Percentiles rank a stretch among this genome's conserved stretches.
These are phyloP conservation scores for Fusarium guadeloupense DNA, from an alignment of 2,329 filamentous ascomycete species.

Conservation along the genomic window DNA sequence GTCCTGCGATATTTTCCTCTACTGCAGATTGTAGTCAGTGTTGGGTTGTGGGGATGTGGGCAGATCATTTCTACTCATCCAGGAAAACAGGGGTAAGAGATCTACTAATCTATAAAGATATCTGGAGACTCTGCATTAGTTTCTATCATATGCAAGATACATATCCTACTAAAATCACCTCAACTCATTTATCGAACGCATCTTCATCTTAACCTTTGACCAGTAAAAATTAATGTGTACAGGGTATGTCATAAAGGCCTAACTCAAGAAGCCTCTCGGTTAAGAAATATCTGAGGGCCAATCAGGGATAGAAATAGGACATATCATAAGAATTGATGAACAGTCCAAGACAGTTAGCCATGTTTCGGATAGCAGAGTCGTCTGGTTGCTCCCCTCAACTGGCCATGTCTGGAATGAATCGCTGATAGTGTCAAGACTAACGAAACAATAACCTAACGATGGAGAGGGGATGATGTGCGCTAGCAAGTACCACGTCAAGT, in stretches of 20 bases:
- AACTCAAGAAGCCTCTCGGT: too few relatives aligned
- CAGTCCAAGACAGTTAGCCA: neutral
- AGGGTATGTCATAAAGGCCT: too few relatives aligned
- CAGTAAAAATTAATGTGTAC: too few relatives aligned
- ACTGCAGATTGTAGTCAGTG: too few relatives aligned
- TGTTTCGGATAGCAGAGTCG: constrained; percentile 4
- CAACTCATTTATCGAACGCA: too few relatives aligned
- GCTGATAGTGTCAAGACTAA: constrained; percentile 2
- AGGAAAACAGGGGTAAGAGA: constrained; percentile 1
- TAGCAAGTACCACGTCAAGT: constrained; percentile 13
- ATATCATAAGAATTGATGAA: neutral
- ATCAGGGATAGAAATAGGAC: neutral
- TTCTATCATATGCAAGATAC: too few relatives aligned
- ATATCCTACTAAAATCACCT: too few relatives aligned
- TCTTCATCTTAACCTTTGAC: too few relatives aligned
- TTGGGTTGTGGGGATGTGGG: neutral
- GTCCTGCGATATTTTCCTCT: too few relatives aligned
- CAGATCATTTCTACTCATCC: neutral
- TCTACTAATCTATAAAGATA: neutral
- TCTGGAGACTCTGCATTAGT: too few relatives aligned
- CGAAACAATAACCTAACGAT: constrained; percentile 11
- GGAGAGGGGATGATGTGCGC: too few relatives aligned
- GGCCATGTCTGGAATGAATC: constrained; percentile 20
- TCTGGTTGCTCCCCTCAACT: constrained; percentile 12
- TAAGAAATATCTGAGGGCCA: too few relatives aligned